These are phyloP conservation scores for Colletotrichum tropicale DNA, from an alignment of 2,329 filamentous ascomycete species.

Conservation along the genomic window DNA sequence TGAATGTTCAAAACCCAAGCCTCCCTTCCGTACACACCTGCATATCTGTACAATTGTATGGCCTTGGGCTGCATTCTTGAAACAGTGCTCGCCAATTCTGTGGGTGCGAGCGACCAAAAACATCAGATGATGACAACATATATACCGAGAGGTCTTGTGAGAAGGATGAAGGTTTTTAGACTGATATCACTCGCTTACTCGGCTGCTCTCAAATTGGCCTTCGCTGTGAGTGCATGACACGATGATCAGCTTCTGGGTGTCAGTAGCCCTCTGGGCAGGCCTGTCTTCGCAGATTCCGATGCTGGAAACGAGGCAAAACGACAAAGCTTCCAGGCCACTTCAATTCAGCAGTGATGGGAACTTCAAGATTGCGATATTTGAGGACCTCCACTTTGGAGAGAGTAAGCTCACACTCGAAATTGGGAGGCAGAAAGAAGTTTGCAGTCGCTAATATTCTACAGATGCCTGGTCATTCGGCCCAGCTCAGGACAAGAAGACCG, in stretches of 20 bases:
- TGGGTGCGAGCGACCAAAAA: neutral
- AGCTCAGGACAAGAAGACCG: constrained; percentile 60
- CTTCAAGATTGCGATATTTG: constrained; percentile 65
- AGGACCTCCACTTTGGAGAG: constrained; percentile 76
- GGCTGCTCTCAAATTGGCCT: neutral
- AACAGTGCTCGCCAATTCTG: neutral
- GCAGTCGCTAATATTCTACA: constrained; percentile 12
- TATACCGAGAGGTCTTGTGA: neutral
- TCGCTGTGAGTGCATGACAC: neutral
- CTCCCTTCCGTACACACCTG: neutral
- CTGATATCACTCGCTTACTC: neutral
- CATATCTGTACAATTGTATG: neutral
- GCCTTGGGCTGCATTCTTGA: neutral
- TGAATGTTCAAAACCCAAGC: neutral
- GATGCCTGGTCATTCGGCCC: constrained; percentile 52
- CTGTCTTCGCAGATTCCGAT: neutral
- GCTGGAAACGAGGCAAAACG: neutral
- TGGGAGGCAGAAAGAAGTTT: neutral
- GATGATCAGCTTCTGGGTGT: neutral
- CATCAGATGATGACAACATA: constrained; percentile 1
- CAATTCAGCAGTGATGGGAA: constrained; percentile 47
- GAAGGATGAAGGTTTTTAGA: neutral
- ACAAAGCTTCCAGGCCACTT: constrained; percentile 22
- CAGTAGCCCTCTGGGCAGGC: neutral
- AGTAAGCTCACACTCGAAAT: constrained; percentile 40